Evolutionary conservation across 139 green algal species (phyloP).

Genomic region (Chlamydomonas eustigma): DNA sequence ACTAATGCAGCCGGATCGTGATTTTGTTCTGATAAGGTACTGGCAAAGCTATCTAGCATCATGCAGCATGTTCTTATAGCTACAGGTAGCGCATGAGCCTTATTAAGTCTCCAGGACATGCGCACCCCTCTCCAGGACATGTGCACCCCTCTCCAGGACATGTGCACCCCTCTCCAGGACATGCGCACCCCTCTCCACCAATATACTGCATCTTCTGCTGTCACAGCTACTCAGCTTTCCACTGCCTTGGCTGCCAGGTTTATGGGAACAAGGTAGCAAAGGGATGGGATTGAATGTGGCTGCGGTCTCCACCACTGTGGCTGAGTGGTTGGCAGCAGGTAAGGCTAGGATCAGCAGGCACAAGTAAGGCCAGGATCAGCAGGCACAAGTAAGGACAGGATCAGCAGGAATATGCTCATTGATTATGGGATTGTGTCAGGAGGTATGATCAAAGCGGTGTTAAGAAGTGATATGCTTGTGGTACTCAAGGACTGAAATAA

Average conservation of each 20-base stretch:
- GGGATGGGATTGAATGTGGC: conserved; percentile 39
- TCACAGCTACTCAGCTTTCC: conserved; percentile 9
- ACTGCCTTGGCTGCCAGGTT: not conserved
- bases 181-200: conserved; percentile 59
- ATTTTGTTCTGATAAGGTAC: conserved; percentile 19
- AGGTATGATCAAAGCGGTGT: too few species aligned
- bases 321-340: conserved; percentile 16
- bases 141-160: conserved; percentile 60
- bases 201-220: conserved; percentile 59
- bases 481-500: too few species aligned
- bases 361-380: conserved; percentile 25
- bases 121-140: conserved; percentile 59
- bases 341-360: too few species aligned
- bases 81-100: conserved; percentile 42
- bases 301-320: conserved; percentile 21
- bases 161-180: conserved; percentile 59
- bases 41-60: too few species aligned
- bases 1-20: not conserved
- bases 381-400: conserved; percentile 24
- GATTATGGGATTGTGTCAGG: too few species aligned
- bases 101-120: conserved; percentile 62
- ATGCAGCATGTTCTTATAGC: conserved; percentile 59
- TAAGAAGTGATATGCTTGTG: too few species aligned
- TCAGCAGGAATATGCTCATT: too few species aligned
- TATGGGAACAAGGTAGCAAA: not conserved